These are phyloP conservation scores for Phytophthora hibernalis DNA, from an alignment of 352 stramenopile genomes.

Conservation along the genomic window DNA sequence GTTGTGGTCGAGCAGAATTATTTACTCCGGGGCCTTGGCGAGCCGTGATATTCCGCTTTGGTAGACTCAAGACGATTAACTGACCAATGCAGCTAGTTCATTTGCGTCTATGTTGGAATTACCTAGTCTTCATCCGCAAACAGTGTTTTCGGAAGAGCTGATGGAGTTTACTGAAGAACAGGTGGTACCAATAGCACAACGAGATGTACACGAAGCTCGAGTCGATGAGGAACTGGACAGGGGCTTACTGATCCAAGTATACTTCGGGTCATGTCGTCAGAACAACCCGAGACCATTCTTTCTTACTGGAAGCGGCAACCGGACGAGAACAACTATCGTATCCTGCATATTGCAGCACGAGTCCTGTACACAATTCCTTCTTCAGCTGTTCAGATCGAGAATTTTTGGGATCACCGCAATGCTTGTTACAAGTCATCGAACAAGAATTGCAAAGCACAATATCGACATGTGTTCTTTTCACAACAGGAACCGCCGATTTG, in stretches of 20 bases:
- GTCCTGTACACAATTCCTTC: slow-evolving; percentile 1
- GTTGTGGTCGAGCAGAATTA: too few relatives aligned
- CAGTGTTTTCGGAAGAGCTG: slow-evolving; percentile 2
- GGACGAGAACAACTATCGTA: background rate
- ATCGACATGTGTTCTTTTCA: too few relatives aligned
- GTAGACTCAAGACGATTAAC: too few relatives aligned
- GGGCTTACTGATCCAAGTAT: slow-evolving; percentile 5
- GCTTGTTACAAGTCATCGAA: slow-evolving; percentile 12
- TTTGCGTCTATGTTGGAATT: background rate
- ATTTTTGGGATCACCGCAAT: slow-evolving; percentile 9
- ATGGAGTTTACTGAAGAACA: slow-evolving; percentile 1
- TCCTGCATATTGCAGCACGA: background rate
- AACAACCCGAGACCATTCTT: slow-evolving; percentile 2
- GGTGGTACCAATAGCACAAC: background rate
- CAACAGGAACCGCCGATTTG: slow-evolving; percentile 10
- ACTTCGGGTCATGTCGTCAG: background rate
- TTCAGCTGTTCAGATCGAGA: slow-evolving; percentile 7
- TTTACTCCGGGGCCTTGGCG: too few relatives aligned
- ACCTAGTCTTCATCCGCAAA: background rate
- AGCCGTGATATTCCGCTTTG: too few relatives aligned
- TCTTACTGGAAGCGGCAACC: slow-evolving; percentile 4
- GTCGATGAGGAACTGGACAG: slow-evolving; percentile 18
- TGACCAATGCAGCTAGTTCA: background rate
- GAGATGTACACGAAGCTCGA: slow-evolving; percentile 12
- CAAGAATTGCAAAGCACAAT: slow-evolving; percentile 10